Percentiles rank a stretch among this genome's conserved stretches.
These are phyloP conservation scores for Chrysanthemum makinoi DNA, from an alignment of 129 eudicot species.

Conservation along the genomic window DNA sequence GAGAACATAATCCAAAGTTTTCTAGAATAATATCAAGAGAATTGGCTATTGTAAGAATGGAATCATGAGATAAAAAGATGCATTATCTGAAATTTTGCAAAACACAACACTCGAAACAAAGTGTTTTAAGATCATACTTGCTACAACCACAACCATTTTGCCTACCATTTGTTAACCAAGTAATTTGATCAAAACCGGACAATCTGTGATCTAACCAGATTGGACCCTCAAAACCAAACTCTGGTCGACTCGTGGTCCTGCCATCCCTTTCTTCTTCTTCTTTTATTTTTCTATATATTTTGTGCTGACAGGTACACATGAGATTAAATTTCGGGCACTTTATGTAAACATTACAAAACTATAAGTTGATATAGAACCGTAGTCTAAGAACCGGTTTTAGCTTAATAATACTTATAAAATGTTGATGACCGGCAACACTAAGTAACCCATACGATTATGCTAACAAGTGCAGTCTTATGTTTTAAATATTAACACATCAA, in stretches of 20 bases:
- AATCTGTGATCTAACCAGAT: neutral
- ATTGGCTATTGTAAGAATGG: no score
- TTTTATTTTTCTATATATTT: neutral
- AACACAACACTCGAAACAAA: neutral
- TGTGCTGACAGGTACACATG: neutral
- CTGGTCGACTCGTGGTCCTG: neutral
- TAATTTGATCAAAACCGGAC: neutral
- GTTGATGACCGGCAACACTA: no score
- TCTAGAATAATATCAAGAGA: no score
- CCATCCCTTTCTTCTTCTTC: neutral
- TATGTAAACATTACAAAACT: neutral
- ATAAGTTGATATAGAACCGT: neutral
- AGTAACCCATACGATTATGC: no score
- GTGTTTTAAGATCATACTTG: neutral
- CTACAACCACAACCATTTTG: neutral
- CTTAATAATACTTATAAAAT: neutral
- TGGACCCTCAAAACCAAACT: neutral
- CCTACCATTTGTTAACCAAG: neutral
- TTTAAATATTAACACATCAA: no score
- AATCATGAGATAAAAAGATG: no score
- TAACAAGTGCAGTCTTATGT: no score
- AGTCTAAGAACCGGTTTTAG: neutral
- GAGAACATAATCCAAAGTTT: no score
- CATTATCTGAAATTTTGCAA: no score
- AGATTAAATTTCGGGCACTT: neutral